Base-by-base conservation (phyloP, 805 yeast genomes). In the Candida sakaeoensis region DNA sequence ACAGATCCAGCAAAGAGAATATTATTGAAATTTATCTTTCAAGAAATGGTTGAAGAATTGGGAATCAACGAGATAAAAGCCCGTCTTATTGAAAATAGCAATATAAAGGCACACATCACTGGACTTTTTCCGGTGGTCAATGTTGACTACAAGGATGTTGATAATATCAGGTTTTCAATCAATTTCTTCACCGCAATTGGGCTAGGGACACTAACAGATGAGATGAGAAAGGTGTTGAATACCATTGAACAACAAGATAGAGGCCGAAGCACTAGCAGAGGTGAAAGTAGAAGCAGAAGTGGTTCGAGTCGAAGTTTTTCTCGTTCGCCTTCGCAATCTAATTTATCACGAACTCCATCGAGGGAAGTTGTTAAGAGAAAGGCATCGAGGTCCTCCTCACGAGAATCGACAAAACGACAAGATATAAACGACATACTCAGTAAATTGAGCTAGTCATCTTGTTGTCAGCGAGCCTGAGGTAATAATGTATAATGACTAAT, bases 161-260 rank as follows among this genome's bases (percentile, higher is more conserved):
- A 78, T 8, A 64, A 75, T 47, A 63, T 82, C 10, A 68, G 91
- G 43, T 91, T 90, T 56, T 74, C 95, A 2, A 88, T 89, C 55
- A 91, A 91, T 55, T 91, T 74, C 57, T 91, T 91, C 60, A 91
- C 97, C 0, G 96, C 97, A 1, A 88, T 91, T 45, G 95, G 95
- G 0, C 58, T 91, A 36, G 97, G 97, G 33, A 72, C 74, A 2
- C 57, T 91, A 42, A 90, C 98, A 0, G 95, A 87, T 27, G 75
- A 66, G 1, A 84, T 90, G 95, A 75, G 98, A 61, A 72, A 66
- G 4, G 67, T 62, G 12, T 57, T 81, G 42, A 54, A 60, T 39
- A 48, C 50, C 13, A 49, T 69, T 24, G 59, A 70, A 4, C 52
- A 50, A 15, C 59, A 43, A 26, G 52, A 46, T 35, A 40, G 46